phyloP scores from a whole-genome alignment of 495 filamentous ascomycete species.

The Trichoderma virens region DNA sequence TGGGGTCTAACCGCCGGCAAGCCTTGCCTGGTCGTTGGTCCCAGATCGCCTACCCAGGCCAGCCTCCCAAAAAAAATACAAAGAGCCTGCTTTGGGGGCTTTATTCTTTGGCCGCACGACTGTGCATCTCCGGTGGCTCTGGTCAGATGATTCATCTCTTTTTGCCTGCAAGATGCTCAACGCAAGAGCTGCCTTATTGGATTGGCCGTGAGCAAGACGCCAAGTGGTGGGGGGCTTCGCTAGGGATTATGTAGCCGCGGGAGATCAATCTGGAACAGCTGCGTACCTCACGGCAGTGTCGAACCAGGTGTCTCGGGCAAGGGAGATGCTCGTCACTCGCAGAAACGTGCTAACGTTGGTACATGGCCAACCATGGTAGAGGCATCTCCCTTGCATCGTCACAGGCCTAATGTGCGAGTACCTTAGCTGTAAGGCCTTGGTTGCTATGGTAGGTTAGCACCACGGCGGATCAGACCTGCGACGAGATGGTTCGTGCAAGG shows the following conservation, averaged over 20 bases:
- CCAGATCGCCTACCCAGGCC: neutral
- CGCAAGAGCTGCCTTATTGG: neutral
- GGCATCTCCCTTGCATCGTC: neutral
- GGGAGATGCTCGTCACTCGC: neutral
- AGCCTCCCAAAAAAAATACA: too few relatives aligned
- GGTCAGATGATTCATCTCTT: too few relatives aligned
- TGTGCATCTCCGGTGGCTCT: neutral
- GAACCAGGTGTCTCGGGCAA: neutral
- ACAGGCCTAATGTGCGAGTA: neutral
- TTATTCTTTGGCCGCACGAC: too few relatives aligned
- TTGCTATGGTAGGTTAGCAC: too few relatives aligned
- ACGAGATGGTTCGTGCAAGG: neutral
- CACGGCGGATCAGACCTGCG: too few relatives aligned
- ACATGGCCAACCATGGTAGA: neutral
- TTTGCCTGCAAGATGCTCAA: neutral
- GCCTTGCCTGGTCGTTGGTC: neutral
- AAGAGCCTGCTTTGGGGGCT: too few relatives aligned
- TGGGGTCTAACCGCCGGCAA: neutral
- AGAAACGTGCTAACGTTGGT: neutral
- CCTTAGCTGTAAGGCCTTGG: too few relatives aligned
- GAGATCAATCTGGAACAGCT: conserved; percentile 9
- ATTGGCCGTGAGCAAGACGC: neutral
- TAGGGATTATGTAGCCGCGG: conserved; percentile 5
- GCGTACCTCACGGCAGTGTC: conserved; percentile 5
- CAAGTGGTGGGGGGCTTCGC: neutral